Evolutionary conservation across 345 rosid genomes (phyloP).

Genomic region (Linum usitatissimum): DNA sequence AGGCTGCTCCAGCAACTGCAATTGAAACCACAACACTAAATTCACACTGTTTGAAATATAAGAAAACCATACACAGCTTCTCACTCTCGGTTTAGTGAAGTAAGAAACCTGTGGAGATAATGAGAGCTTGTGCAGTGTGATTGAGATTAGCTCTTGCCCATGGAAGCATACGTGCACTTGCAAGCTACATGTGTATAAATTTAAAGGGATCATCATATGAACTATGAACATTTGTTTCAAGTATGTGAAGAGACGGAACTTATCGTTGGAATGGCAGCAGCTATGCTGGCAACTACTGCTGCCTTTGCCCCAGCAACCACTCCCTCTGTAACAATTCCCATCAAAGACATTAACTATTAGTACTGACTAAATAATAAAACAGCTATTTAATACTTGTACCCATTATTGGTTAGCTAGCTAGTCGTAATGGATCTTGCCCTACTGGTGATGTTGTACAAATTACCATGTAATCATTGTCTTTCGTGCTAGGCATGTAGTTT

Average conservation of each 20-base stretch:
- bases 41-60: neutral
- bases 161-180: conserved; percentile 57
- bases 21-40: neutral
- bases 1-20: conserved; percentile 78
- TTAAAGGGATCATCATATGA: neutral
- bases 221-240: neutral
- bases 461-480: too few species aligned
- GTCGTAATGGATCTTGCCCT: neutral
- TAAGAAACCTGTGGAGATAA: conserved; percentile 47
- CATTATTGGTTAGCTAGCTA: neutral
- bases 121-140: conserved; percentile 91
- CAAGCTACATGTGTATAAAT: conserved; percentile 34
- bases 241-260: conserved; percentile 4
- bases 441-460: too few species aligned
- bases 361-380: neutral
- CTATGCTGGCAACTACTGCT: conserved; percentile 54
- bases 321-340: conserved; percentile 43
- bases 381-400: neutral
- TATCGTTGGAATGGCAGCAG: conserved; percentile 77
- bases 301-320: conserved; percentile 83
- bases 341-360: neutral
- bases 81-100: neutral
- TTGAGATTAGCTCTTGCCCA: conserved; percentile 88
- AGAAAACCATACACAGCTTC: neutral
- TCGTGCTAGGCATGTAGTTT: neutral